These are phyloP conservation scores for Fusarium euwallaceae DNA, from an alignment of 2,329 filamentous ascomycete species.

Conservation along the genomic window DNA sequence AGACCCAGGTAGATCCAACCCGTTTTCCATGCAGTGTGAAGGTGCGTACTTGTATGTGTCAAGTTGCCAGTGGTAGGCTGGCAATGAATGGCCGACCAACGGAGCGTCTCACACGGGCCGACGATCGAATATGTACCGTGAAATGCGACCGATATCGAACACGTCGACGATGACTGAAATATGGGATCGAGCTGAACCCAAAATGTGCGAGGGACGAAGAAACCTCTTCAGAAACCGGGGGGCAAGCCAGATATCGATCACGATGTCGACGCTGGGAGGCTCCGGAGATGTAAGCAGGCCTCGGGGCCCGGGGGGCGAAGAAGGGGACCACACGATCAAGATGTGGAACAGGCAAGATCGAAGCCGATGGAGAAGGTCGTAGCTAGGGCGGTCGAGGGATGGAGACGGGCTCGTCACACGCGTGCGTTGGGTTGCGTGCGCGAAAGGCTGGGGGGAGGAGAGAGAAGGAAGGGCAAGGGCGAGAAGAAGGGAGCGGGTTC, in stretches of 20 bases:
- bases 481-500: slow-evolving; percentile 35
- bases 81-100: slow-evolving; percentile 9
- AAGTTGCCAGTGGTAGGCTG: background rate
- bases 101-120: slow-evolving; percentile 13
- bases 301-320: slow-evolving; percentile 14
- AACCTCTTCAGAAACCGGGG: background rate
- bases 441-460: slow-evolving; percentile 14
- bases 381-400: slow-evolving; percentile 20
- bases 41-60: slow-evolving; percentile 3
- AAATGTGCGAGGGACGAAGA: background rate
- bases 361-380: slow-evolving; percentile 19
- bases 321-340: slow-evolving; percentile 9
- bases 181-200: background rate
- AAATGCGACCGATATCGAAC: background rate
- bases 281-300: slow-evolving; percentile 25
- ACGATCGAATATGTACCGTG: slow-evolving; percentile 3
- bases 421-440: slow-evolving; percentile 14
- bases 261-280: slow-evolving; percentile 15
- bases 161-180: background rate
- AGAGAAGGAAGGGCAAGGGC: slow-evolving; percentile 31
- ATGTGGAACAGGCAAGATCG: slow-evolving; percentile 6
- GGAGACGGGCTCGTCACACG: slow-evolving; percentile 7
- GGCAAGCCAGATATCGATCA: slow-evolving; percentile 14
- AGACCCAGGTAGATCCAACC: background rate
- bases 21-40: background rate